phyloP scores from a whole-genome alignment of 2,329 filamentous ascomycete species.

The Exutisphaerella laricina region DNA sequence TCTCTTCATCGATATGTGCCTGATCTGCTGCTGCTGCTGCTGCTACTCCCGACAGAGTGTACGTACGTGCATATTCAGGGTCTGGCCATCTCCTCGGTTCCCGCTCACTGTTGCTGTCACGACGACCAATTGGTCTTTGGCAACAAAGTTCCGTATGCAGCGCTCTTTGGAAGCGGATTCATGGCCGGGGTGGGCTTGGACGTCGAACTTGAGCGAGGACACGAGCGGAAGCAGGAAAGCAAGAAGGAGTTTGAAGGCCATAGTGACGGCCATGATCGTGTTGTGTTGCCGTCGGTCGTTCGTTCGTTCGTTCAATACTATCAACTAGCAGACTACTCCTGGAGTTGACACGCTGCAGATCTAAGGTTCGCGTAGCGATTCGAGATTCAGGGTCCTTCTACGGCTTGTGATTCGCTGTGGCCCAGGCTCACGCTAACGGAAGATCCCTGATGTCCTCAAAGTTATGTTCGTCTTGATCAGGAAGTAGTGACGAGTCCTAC shows the following conservation, averaged over 20 bases:
- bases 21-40: background rate
- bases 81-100: conserved; percentile 83
- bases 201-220: conserved; percentile 85
- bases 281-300: too few species aligned
- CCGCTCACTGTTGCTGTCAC: conserved; percentile 87
- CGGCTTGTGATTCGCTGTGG: too few species aligned
- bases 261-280: conserved; percentile 14
- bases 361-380: too few species aligned
- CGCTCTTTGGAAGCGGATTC: conserved; percentile 64
- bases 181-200: conserved; percentile 62
- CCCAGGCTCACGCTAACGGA: too few species aligned
- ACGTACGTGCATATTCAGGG: conserved; percentile 87
- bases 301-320: too few species aligned
- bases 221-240: conserved; percentile 39
- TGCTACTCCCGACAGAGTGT: background rate
- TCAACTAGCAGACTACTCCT: too few species aligned
- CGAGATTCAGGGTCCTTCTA: too few species aligned
- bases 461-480: too few species aligned
- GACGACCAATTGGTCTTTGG: conserved; percentile 85
- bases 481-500: too few species aligned
- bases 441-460: too few species aligned
- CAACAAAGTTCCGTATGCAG: conserved; percentile 95
- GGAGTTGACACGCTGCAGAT: too few species aligned
- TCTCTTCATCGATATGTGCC: too few species aligned
- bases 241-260: conserved; percentile 35